These are phyloP conservation scores for Neonectria sp. DNA, from an alignment of 2,329 filamentous ascomycete species.

Conservation along the genomic window DNA sequence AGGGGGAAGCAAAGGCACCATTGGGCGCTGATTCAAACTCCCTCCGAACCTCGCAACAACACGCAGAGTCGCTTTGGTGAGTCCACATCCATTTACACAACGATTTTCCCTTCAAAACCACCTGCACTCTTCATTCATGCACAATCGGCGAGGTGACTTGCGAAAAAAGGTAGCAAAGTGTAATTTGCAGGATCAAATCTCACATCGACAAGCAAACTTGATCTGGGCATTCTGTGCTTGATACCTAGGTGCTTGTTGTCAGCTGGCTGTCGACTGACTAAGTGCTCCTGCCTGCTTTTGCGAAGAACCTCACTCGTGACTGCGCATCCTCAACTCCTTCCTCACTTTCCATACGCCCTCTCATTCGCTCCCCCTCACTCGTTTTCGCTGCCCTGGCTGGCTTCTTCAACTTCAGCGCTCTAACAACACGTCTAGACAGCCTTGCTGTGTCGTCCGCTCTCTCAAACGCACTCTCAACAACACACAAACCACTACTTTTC, in stretches of 20 bases:
- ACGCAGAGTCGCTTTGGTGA: constrained; percentile 27
- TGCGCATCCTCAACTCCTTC: constrained; percentile 27
- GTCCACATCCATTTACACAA: constrained; percentile 32
- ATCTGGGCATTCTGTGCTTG: background rate
- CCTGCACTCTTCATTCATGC: background rate
- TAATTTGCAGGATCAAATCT: background rate
- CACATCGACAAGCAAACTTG: background rate
- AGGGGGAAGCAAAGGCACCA: constrained; percentile 13
- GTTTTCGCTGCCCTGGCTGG: constrained; percentile 6
- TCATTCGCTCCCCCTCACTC: background rate
- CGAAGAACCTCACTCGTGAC: constrained; percentile 12
- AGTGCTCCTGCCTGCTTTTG: constrained; percentile 14
- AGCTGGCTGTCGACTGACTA: constrained; percentile 18
- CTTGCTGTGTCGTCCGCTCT: constrained; percentile 54
- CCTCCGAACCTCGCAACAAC: constrained; percentile 6
- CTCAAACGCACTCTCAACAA: constrained; percentile 38
- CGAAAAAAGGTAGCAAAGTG: background rate
- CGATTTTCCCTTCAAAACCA: background rate
- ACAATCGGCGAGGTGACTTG: too few species aligned
- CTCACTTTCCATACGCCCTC: constrained; percentile 9
- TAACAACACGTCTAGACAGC: constrained; percentile 49
- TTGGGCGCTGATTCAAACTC: constrained; percentile 9
- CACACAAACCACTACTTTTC: constrained; percentile 28
- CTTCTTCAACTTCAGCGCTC: constrained; percentile 31
- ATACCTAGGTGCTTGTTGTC: background rate